Percentiles rank a stretch among this genome's conserved stretches.
phyloP scores from a whole-genome alignment of 306 rosid genomes.

The Quercus robur region DNA sequence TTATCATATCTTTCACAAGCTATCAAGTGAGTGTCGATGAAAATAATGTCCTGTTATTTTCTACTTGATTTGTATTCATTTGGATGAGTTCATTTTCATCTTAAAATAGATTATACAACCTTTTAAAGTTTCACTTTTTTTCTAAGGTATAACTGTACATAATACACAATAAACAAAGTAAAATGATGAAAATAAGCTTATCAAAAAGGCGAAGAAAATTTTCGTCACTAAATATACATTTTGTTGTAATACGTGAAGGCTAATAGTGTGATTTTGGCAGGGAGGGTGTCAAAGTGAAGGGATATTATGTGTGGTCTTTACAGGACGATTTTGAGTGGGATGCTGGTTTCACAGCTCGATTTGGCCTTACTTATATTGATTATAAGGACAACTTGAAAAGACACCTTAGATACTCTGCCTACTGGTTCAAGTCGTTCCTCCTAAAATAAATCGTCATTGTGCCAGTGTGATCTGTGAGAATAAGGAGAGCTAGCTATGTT shows the following conservation, averaged over 20 bases:
- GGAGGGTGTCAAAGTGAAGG: slow-evolving; percentile 11
- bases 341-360: slow-evolving; percentile 51
- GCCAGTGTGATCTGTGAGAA: no score
- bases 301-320: slow-evolving; percentile 38
- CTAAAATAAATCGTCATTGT: slow-evolving; percentile 19
- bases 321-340: slow-evolving; percentile 56
- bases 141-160: no score
- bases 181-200: neutral
- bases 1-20: slow-evolving; percentile 39
- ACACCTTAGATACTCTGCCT: slow-evolving; percentile 50
- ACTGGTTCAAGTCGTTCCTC: slow-evolving; percentile 33
- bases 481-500: no score
- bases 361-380: slow-evolving; percentile 44
- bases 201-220: no score
- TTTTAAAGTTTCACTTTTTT: no score
- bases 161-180: neutral
- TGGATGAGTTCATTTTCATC: no score
- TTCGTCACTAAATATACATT: no score
- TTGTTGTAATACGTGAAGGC: neutral
- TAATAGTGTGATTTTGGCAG: slow-evolving; percentile 9
- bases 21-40: slow-evolving; percentile 42
- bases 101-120: no score
- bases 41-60: no score
- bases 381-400: slow-evolving; percentile 34
- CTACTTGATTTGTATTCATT: no score